Evolutionary conservation across 2,329 filamentous ascomycete species (phyloP).

Genomic region (Biscogniauxia marginata): DNA sequence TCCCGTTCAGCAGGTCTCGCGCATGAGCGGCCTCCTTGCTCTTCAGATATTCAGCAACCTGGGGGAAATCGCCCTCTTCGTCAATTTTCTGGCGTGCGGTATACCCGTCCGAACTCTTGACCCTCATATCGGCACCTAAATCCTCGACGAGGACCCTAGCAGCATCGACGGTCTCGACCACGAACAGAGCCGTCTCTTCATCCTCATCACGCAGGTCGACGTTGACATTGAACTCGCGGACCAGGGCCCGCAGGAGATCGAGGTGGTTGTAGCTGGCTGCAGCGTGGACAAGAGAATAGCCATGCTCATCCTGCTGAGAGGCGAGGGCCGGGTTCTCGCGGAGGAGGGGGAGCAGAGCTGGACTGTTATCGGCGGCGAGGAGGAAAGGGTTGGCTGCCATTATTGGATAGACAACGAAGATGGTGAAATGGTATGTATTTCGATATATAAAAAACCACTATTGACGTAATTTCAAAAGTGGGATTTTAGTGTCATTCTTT

Average conservation of each 20-base stretch:
- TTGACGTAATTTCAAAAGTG: too few relatives aligned
- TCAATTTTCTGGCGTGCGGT: slow-evolving; percentile 81
- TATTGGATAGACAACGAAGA: too few relatives aligned
- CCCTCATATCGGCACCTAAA: slow-evolving; percentile 65
- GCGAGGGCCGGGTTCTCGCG: slow-evolving; percentile 73
- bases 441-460: neutral
- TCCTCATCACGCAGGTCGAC: slow-evolving; percentile 87
- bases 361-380: slow-evolving; percentile 78
- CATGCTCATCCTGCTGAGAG: slow-evolving; percentile 79
- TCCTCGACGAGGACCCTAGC: slow-evolving; percentile 82
- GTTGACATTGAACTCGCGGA: slow-evolving; percentile 74
- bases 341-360: slow-evolving; percentile 71
- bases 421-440: slow-evolving; percentile 1
- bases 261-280: slow-evolving; percentile 90
- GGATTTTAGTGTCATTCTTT: too few relatives aligned
- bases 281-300: slow-evolving; percentile 92
- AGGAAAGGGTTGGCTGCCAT: slow-evolving; percentile 66
- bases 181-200: slow-evolving; percentile 90
- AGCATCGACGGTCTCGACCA: slow-evolving; percentile 77
- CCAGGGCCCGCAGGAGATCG: slow-evolving; percentile 71
- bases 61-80: slow-evolving; percentile 73
- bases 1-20: slow-evolving; percentile 27
- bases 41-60: slow-evolving; percentile 70
- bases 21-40: slow-evolving; percentile 31
- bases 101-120: slow-evolving; percentile 70